Evolutionary conservation across 768 basidiomycete genomes (phyloP).

Genomic region (Agaricus blazei): DNA sequence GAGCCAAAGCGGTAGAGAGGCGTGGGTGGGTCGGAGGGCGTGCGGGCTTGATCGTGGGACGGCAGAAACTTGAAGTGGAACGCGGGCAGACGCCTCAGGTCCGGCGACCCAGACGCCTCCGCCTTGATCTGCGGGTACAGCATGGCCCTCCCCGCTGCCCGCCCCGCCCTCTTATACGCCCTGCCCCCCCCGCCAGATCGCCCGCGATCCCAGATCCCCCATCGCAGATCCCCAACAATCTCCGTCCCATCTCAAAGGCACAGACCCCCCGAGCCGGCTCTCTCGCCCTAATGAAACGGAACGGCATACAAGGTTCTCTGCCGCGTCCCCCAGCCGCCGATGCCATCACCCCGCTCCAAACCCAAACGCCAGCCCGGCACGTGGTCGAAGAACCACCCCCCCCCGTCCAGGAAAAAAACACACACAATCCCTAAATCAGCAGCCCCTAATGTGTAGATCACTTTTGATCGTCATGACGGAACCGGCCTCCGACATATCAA

Average conservation of each 20-base stretch:
- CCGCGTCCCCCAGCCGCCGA: too few species aligned
- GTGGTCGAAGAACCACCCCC: too few species aligned
- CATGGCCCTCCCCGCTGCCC: not conserved
- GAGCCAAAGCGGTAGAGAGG: constrained; percentile 31
- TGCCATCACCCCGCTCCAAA: too few species aligned
- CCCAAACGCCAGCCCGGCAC: too few species aligned
- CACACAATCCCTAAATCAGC: too few species aligned
- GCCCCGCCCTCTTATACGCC: not conserved
- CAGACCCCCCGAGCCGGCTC: too few species aligned
- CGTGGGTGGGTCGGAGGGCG: constrained; percentile 24
- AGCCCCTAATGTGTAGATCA: not conserved
- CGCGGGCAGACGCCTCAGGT: constrained; percentile 33
- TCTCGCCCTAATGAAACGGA: too few species aligned
- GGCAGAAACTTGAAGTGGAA: constrained; percentile 33
- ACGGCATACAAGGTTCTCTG: too few species aligned
- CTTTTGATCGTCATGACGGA: not conserved
- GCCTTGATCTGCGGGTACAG: constrained; percentile 32
- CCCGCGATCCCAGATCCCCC: not conserved
- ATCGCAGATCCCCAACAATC: constrained; percentile 9
- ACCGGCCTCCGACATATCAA: too few species aligned
- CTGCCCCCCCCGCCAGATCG: not conserved
- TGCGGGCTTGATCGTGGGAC: constrained; percentile 24
- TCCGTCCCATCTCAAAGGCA: not conserved
- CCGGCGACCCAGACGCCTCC: constrained; percentile 38
- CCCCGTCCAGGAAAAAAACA: too few species aligned